phyloP scores from a whole-genome alignment of 1,139 yeast genomes.

The Yamadazyma triangularis region DNA sequence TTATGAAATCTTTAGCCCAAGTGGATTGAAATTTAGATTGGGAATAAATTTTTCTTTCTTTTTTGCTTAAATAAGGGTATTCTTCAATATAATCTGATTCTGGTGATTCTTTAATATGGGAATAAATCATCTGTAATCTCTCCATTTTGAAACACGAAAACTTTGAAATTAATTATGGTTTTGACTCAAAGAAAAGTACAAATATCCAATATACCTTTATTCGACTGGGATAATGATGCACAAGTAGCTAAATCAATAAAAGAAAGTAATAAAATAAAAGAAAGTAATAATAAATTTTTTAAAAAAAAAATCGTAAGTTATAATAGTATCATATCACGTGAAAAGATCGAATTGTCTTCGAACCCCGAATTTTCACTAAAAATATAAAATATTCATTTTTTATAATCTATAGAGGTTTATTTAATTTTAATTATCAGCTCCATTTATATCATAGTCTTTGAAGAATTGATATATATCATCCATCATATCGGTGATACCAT shows the following conservation, averaged over 20 bases:
- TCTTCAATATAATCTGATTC: conserved; percentile 5
- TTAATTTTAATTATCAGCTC: conserved; percentile 30
- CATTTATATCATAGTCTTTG: conserved; percentile 40
- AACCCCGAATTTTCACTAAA: not conserved
- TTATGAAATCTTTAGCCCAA: not conserved
- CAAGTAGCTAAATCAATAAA: too few species aligned
- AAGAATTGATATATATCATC: conserved; percentile 48
- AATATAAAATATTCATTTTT: not conserved
- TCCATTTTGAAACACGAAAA: too few species aligned
- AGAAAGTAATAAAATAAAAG: too few species aligned
- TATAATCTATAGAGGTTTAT: not conserved
- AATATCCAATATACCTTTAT: too few species aligned
- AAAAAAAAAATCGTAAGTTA: not conserved
- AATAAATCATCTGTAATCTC: conserved; percentile 5
- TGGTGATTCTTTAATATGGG: conserved; percentile 3
- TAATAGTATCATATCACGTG: conserved; percentile 1
- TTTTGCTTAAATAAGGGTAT: conserved; percentile 5
- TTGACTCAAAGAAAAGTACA: too few species aligned
- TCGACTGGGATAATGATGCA: too few species aligned
- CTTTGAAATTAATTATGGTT: too few species aligned
- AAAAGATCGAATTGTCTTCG: not conserved
- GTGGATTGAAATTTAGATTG: conserved; percentile 3
- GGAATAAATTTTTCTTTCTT: conserved; percentile 3
- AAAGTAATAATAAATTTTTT: too few species aligned
- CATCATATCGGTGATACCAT: conserved; percentile 60